Conservation (phyloP, 208 protist genomes). For the Leishmania martiniquensis region DNA sequence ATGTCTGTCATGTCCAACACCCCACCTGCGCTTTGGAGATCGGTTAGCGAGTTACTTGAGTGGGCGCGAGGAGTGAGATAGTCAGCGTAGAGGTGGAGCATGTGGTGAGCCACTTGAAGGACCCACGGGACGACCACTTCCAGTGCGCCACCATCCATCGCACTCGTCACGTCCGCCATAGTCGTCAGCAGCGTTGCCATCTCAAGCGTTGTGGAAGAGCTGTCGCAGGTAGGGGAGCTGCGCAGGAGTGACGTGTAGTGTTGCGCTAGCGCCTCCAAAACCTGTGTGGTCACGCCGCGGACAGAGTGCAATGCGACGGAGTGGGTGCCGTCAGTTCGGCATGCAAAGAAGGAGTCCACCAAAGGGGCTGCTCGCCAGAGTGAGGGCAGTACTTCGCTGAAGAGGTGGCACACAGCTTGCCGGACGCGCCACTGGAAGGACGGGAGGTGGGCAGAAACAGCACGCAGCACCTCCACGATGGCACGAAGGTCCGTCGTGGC, state of each 20-base stretch:
- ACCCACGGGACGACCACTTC: slow-evolving; percentile 33
- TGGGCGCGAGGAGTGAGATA: slow-evolving; percentile 6
- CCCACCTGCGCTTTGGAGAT: background rate
- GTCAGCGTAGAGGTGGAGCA: slow-evolving; percentile 23
- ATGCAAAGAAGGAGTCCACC: background rate
- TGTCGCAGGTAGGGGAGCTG: background rate
- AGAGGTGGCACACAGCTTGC: slow-evolving; percentile 26
- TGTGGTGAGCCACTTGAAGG: slow-evolving; percentile 24
- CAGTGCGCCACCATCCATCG: slow-evolving; percentile 20
- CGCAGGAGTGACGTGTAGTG: slow-evolving; percentile 20
- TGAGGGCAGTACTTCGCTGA: slow-evolving; percentile 21
- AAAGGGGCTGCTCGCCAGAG: slow-evolving; percentile 15
- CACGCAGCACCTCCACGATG: slow-evolving; percentile 14
- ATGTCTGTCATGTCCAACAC: slow-evolving; percentile 43
- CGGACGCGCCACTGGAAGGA: slow-evolving; percentile 30
- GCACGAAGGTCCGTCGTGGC: background rate
- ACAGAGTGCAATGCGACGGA: background rate
- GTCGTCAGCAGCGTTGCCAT: slow-evolving; percentile 44
- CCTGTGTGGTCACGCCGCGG: slow-evolving; percentile 17
- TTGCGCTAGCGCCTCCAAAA: slow-evolving; percentile 26
- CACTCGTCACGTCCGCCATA: slow-evolving; percentile 37
- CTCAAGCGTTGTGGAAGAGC: slow-evolving; percentile 25
- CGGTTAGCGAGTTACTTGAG: background rate
- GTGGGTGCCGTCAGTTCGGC: background rate
- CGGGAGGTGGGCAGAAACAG: background rate